phyloP scores from a whole-genome alignment of 2,329 filamentous ascomycete species.

The Penicillium sp. region DNA sequence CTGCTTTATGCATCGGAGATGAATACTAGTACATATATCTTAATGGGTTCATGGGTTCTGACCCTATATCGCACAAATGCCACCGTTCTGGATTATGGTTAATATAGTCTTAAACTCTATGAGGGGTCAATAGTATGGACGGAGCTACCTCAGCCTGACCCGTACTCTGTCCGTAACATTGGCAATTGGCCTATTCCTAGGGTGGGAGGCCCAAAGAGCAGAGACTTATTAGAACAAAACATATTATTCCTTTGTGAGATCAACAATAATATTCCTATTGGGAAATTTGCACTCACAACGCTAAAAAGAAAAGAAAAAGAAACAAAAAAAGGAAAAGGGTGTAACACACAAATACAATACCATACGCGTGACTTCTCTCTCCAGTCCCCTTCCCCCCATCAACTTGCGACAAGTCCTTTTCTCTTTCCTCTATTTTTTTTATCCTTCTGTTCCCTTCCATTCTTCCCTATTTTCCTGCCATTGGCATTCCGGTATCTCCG shows the following conservation, averaged over 20 bases:
- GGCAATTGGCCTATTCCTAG: slow-evolving; percentile 2
- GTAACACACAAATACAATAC: slow-evolving; percentile 13
- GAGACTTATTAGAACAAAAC: not conserved
- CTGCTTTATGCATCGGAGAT: not conserved
- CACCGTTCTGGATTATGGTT: not conserved
- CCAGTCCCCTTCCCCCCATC: not conserved
- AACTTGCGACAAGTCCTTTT: slow-evolving; percentile 11
- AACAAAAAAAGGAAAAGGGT: not conserved
- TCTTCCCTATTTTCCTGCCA: slow-evolving; percentile 8
- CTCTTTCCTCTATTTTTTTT: slow-evolving; percentile 9
- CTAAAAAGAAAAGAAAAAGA: not conserved
- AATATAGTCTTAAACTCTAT: not conserved
- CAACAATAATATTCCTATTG: not conserved
- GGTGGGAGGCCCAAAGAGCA: not conserved
- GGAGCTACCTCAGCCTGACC: slow-evolving; percentile 9
- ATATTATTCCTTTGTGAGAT: not conserved
- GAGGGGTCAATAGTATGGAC: slow-evolving; percentile 2
- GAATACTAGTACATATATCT: not conserved
- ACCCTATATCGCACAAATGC: slow-evolving; percentile 8
- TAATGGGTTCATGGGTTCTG: not conserved
- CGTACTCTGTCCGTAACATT: slow-evolving; percentile 1
- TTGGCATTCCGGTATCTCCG: slow-evolving; percentile 10
- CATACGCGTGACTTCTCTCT: slow-evolving; percentile 12
- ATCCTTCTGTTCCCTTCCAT: slow-evolving; percentile 3
- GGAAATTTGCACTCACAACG: not conserved